These are phyloP conservation scores for Cucurbita argyrosperma DNA, from an alignment of 306 rosid species.

Conservation along the genomic window DNA sequence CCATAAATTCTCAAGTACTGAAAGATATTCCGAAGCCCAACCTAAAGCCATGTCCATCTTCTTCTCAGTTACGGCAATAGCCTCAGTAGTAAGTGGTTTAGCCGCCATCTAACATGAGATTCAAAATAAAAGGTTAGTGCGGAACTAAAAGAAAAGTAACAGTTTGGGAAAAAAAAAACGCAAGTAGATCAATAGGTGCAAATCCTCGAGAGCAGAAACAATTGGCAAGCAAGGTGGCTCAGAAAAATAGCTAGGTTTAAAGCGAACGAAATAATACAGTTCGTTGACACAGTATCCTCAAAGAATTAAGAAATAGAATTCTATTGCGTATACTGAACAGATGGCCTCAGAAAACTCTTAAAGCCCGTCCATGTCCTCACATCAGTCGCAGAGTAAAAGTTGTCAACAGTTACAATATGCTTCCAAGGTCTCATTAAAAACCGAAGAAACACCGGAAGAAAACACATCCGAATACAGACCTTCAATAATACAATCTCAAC, in stretches of 20 bases:
- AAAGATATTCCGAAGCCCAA: slow-evolving; percentile 1
- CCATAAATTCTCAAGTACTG: background rate
- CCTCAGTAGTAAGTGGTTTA: slow-evolving; percentile 55
- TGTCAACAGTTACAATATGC: background rate
- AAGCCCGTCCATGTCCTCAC: too few relatives aligned
- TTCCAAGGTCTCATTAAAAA: background rate
- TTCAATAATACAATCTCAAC: background rate
- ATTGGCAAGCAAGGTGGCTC: background rate
- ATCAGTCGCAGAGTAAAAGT: background rate
- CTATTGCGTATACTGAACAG: background rate
- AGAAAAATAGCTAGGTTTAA: background rate
- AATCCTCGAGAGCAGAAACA: background rate
- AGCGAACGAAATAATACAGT: background rate
- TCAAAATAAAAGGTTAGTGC: background rate
- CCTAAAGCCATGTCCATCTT: slow-evolving; percentile 95
- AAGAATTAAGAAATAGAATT: background rate
- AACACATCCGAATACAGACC: background rate
- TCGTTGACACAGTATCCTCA: too few relatives aligned
- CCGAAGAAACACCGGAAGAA: background rate
- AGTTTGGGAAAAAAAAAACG: background rate
- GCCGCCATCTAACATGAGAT: slow-evolving; percentile 46
- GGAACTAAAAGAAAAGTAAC: background rate
- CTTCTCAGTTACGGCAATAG: slow-evolving; percentile 89
- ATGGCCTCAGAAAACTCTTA: background rate
- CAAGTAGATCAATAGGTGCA: background rate